These are phyloP conservation scores for Melocanna baccifera DNA, from an alignment of 176 grass and related monocot species.

Conservation along the genomic window DNA sequence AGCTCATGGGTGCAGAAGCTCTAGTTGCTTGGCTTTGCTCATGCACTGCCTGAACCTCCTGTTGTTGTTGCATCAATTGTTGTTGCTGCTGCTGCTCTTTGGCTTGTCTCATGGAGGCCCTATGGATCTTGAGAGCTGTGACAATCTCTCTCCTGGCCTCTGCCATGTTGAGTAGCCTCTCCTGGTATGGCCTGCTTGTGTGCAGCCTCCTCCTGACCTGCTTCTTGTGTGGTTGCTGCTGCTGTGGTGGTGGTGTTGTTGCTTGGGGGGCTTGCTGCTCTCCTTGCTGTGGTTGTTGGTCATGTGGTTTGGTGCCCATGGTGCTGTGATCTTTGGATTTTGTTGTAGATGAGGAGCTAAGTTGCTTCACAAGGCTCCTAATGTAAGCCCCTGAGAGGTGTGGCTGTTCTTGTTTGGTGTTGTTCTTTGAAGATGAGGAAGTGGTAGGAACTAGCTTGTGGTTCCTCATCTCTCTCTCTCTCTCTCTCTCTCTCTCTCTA, in stretches of 20 bases:
- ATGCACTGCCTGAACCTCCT: slow-evolving; percentile 35
- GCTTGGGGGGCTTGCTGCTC: slow-evolving; percentile 11
- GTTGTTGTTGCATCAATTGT: slow-evolving; percentile 39
- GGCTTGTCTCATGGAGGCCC: slow-evolving; percentile 90
- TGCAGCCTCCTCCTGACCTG: slow-evolving; percentile 93
- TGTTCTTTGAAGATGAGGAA: slow-evolving; percentile 51
- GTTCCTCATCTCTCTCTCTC: slow-evolving; percentile 67
- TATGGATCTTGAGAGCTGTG: slow-evolving; percentile 83
- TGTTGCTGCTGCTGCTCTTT: slow-evolving; percentile 64
- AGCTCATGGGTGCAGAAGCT: slow-evolving; percentile 30
- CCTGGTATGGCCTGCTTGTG: slow-evolving; percentile 85
- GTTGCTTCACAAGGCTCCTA: slow-evolving; percentile 83
- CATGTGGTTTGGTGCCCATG: slow-evolving; percentile 55
- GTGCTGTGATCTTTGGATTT: slow-evolving; percentile 45
- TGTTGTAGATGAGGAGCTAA: slow-evolving; percentile 62
- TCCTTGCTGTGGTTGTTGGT: slow-evolving; percentile 28
- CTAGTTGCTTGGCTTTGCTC: slow-evolving; percentile 20
- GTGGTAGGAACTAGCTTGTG: slow-evolving; percentile 56
- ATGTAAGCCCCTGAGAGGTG: slow-evolving; percentile 95
- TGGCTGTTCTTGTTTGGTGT: slow-evolving; percentile 49
- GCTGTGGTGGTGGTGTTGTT: not conserved
- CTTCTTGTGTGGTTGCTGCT: slow-evolving; percentile 73
- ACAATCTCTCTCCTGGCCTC: slow-evolving; percentile 95
- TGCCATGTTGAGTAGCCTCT: slow-evolving; percentile 93
- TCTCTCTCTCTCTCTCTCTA: slow-evolving; percentile 28